phyloP scores from a whole-genome alignment of 2,329 filamentous ascomycete genomes.

The Curvularia sp. region DNA sequence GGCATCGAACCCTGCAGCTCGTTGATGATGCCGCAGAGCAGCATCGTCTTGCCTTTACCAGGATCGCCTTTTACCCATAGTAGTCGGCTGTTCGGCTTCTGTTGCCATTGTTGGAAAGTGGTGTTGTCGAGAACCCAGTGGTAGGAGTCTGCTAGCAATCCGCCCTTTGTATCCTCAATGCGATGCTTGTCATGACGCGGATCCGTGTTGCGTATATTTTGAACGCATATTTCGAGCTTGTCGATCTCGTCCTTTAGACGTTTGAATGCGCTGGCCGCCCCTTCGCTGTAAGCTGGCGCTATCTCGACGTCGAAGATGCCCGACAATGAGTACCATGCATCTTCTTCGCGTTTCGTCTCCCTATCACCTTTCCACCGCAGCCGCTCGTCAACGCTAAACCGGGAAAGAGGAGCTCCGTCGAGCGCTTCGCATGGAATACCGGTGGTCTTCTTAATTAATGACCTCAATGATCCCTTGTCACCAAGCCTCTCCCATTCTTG shows the following conservation, averaged over 20 bases:
- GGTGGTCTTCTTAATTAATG: neutral
- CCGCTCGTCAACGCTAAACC: slow-evolving; percentile 1
- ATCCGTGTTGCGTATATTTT: neutral
- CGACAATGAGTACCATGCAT: slow-evolving; percentile 1
- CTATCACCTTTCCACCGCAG: neutral
- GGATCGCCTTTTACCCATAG: slow-evolving; percentile 50
- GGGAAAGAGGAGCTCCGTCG: neutral
- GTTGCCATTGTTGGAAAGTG: slow-evolving; percentile 33
- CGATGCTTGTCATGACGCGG: neutral
- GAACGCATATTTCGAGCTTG: neutral
- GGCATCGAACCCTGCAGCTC: neutral
- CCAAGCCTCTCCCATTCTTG: neutral
- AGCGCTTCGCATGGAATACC: neutral
- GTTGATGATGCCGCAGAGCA: slow-evolving; percentile 23
- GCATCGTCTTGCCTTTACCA: slow-evolving; percentile 54
- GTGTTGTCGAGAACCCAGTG: slow-evolving; percentile 18
- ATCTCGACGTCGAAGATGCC: neutral
- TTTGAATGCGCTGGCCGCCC: neutral
- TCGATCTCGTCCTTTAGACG: slow-evolving; percentile 1
- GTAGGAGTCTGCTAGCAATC: slow-evolving; percentile 13
- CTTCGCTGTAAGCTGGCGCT: neutral
- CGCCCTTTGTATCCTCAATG: slow-evolving; percentile 3
- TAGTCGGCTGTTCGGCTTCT: slow-evolving; percentile 19
- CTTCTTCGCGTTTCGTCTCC: slow-evolving; percentile 1
- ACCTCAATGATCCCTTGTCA: neutral